These are phyloP conservation scores for Pseudogymnoascus sp. DNA, from an alignment of 2,329 filamentous ascomycete genomes.

Conservation along the genomic window DNA sequence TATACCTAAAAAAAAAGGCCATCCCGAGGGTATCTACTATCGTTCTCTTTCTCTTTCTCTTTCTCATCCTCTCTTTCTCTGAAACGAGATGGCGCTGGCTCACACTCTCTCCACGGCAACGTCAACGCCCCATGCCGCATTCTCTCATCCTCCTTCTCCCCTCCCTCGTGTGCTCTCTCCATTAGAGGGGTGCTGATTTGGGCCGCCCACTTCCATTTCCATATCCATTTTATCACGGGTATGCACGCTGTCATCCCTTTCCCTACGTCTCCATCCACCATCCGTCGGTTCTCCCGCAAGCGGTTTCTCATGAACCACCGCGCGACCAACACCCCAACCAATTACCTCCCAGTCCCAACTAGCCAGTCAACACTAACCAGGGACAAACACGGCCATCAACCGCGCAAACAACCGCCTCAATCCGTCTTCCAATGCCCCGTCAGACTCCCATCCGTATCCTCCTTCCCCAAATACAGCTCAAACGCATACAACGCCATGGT, in stretches of 20 bases:
- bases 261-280: background rate
- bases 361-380: background rate
- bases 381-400: no score
- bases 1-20: conserved; percentile 7
- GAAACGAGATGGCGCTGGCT: background rate
- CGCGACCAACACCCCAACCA: background rate
- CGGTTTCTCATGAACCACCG: background rate
- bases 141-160: background rate
- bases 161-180: background rate
- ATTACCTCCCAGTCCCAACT: background rate
- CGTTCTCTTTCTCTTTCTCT: background rate
- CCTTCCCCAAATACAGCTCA: conserved; percentile 79
- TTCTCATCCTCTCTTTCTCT: background rate
- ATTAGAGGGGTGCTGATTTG: background rate
- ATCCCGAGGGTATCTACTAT: conserved; percentile 6
- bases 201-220: background rate
- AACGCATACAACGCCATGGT: conserved; percentile 88
- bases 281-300: background rate
- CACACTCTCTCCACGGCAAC: background rate
- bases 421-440: conserved; percentile 90
- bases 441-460: conserved; percentile 65
- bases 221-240: background rate
- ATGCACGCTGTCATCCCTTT: background rate
- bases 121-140: background rate
- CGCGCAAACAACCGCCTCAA: conserved; percentile 38